Percentiles rank a stretch among this genome's conserved stretches.
Evolutionary conservation across 2,329 filamentous ascomycete species (phyloP).

Genomic region (Cercospora sp.): DNA sequence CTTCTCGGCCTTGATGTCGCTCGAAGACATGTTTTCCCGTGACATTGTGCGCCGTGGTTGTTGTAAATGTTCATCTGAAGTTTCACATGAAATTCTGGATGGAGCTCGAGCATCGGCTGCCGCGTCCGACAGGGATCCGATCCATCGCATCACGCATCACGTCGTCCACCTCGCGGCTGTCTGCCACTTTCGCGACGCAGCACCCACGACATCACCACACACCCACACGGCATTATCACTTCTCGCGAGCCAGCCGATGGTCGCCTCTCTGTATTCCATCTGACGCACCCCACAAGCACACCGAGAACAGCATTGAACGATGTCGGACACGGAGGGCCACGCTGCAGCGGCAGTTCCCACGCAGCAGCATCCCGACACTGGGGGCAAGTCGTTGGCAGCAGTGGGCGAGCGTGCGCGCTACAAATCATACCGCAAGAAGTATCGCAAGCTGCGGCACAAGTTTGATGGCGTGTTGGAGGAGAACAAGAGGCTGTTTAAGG

Average conservation of each 20-base stretch:
- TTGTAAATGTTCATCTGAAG: not conserved
- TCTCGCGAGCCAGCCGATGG: not conserved
- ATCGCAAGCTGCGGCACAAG: constrained; percentile 79
- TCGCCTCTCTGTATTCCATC: not conserved
- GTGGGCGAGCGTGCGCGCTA: constrained; percentile 31
- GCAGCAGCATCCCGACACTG: constrained; percentile 22
- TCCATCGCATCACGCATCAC: constrained; percentile 2
- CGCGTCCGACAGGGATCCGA: constrained; percentile 3
- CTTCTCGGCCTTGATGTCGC: constrained; percentile 16
- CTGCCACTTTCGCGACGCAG: not conserved
- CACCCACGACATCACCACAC: not conserved
- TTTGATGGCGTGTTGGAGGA: constrained; percentile 78
- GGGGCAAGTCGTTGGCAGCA: constrained; percentile 29
- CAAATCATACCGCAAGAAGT: constrained; percentile 69
- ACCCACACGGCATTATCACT: not conserved
- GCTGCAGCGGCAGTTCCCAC: constrained; percentile 10
- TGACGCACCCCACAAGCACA: not conserved
- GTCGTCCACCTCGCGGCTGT: not conserved
- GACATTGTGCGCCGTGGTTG: constrained; percentile 6
- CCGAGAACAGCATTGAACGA: constrained; percentile 13
- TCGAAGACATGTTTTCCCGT: constrained; percentile 17
- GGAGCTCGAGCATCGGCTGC: constrained; percentile 7
- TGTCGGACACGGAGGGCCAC: constrained; percentile 38
- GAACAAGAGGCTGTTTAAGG: constrained; percentile 77
- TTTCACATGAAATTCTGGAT: constrained; percentile 7